These are phyloP conservation scores for Nicotiana noctiflora DNA, from an alignment of 257 asterid genomes.

Conservation along the genomic window DNA sequence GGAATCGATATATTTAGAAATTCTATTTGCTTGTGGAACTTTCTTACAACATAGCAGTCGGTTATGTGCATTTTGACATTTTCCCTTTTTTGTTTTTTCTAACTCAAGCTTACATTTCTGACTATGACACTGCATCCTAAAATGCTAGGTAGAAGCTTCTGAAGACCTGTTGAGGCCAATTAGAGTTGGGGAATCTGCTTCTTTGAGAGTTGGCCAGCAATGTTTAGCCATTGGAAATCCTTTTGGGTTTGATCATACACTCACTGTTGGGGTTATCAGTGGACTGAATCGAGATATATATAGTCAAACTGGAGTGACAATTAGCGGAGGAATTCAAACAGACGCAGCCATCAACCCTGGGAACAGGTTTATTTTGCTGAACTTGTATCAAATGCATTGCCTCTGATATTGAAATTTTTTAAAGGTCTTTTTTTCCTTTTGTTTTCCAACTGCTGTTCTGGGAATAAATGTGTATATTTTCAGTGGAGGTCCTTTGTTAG, in stretches of 20 bases:
- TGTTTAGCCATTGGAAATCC: slow-evolving; percentile 98
- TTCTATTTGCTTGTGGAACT: not conserved
- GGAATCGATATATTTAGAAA: not conserved
- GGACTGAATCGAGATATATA: slow-evolving; percentile 91
- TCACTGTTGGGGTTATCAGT: slow-evolving; percentile 91
- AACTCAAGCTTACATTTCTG: not conserved
- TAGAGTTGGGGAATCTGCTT: slow-evolving; percentile 65
- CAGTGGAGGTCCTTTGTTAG: slow-evolving; percentile 96
- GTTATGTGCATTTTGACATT: not conserved
- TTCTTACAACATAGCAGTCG: not conserved
- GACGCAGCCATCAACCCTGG: slow-evolving; percentile 99
- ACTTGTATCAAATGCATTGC: not conserved
- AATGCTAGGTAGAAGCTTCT: slow-evolving; percentile 73
- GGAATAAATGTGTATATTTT: slow-evolving; percentile 5
- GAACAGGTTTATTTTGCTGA: slow-evolving; percentile 53
- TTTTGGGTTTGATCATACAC: slow-evolving; percentile 97
- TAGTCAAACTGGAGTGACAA: slow-evolving; percentile 93
- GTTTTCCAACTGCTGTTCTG: not conserved
- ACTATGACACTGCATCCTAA: not conserved
- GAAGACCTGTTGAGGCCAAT: slow-evolving; percentile 72
- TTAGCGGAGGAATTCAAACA: slow-evolving; percentile 95
- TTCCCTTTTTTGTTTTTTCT: not conserved
- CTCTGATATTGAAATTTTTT: not conserved
- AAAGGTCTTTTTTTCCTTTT: not conserved
- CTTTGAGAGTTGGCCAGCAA: slow-evolving; percentile 84